Percentiles rank a stretch among this genome's conserved stretches.
phyloP scores from a whole-genome alignment of 2,329 filamentous ascomycete genomes.

The Colletotrichum lindemuthianum region DNA sequence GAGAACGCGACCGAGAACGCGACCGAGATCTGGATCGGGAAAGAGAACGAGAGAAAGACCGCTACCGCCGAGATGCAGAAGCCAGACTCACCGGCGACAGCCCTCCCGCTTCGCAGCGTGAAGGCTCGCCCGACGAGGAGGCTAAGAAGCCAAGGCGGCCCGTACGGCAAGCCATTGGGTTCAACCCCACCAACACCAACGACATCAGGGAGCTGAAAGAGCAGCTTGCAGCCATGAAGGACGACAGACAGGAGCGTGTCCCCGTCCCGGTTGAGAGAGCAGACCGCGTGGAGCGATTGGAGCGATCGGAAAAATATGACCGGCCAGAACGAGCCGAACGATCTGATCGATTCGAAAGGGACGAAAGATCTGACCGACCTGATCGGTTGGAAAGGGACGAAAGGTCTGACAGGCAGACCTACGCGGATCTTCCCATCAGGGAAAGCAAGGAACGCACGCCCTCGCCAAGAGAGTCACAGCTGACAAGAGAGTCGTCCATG shows the following conservation, averaged over 20 bases:
- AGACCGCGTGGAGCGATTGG: conserved; percentile 20
- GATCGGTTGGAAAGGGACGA: conserved; percentile 19
- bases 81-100: conserved; percentile 49
- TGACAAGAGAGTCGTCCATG: conserved; percentile 28
- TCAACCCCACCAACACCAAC: conserved; percentile 63
- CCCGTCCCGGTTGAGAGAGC: conserved; percentile 30
- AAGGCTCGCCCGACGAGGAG: conserved; percentile 55
- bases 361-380: conserved; percentile 8
- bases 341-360: conserved; percentile 7
- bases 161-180: conserved; percentile 51
- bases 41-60: conserved; percentile 39
- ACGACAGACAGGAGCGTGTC: conserved; percentile 28
- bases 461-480: conserved; percentile 29
- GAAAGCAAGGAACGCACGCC: conserved; percentile 27
- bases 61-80: conserved; percentile 51
- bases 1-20: conserved; percentile 37
- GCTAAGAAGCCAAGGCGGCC: conserved; percentile 51
- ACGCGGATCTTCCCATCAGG: conserved; percentile 27
- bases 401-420: conserved; percentile 24
- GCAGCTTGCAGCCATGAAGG: conserved; percentile 57
- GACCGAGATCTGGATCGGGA: conserved; percentile 26
- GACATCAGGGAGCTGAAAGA: conserved; percentile 61
- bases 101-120: conserved; percentile 46
- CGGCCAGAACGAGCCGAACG: conserved; percentile 17
- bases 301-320: conserved; percentile 19